These are phyloP conservation scores for Candida jianshihensis DNA, from an alignment of 805 yeast genomes.

Conservation along the genomic window DNA sequence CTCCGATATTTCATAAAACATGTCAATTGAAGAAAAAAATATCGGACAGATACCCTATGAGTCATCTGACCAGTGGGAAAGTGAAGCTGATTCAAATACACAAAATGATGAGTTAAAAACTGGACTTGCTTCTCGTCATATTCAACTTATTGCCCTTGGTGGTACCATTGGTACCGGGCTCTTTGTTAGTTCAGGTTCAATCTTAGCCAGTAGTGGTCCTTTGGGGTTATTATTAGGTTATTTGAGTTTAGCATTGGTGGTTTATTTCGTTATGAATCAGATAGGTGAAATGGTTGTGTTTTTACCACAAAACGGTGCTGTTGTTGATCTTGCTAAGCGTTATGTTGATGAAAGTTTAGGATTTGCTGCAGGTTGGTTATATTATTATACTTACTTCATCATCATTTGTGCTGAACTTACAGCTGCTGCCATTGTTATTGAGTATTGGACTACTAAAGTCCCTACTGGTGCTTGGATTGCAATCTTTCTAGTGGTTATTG, in stretches of 20 bases:
- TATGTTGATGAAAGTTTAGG: constrained; percentile 32
- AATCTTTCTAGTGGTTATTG: constrained; percentile 42
- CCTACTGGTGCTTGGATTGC: constrained; percentile 57
- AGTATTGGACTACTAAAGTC: constrained; percentile 52
- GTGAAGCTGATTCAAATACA: too few relatives aligned
- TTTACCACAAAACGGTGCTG: constrained; percentile 54
- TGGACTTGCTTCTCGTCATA: constrained; percentile 52
- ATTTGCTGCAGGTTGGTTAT: constrained; percentile 25
- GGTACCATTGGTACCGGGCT: constrained; percentile 84
- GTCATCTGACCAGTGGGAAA: too few relatives aligned
- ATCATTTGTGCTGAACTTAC: constrained; percentile 41
- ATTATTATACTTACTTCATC: constrained; percentile 21
- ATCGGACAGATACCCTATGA: too few relatives aligned
- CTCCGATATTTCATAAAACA: too few relatives aligned
- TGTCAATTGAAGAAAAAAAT: too few relatives aligned
- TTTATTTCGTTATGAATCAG: constrained; percentile 57
- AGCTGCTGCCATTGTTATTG: constrained; percentile 45
- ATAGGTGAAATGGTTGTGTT: constrained; percentile 66
- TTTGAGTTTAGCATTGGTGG: constrained; percentile 52
- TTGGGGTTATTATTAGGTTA: constrained; percentile 59
- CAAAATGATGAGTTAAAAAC: neutral
- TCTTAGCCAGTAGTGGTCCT: constrained; percentile 66
- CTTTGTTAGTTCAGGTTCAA: constrained; percentile 65
- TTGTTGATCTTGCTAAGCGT: constrained; percentile 50
- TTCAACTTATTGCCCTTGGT: constrained; percentile 79